Evolutionary conservation across 495 filamentous ascomycete genomes (phyloP).

Genomic region (Penicillium desertorum): DNA sequence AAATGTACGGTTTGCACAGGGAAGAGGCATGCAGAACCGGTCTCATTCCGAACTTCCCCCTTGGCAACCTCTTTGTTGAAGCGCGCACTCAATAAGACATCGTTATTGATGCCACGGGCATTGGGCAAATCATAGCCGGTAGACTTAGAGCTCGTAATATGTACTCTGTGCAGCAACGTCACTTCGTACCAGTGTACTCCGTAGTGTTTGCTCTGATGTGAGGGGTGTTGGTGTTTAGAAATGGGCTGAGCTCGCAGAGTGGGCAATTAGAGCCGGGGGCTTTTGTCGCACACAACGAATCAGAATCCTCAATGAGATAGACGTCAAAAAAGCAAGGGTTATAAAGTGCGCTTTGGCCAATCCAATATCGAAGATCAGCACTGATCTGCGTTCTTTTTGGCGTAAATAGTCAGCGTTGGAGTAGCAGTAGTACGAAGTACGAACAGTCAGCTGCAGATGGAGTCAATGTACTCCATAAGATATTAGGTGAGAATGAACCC

Average conservation of each 20-base stretch:
- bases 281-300: background rate
- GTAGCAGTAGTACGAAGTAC: background rate
- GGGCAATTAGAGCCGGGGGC: conserved; percentile 8
- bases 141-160: background rate
- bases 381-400: background rate
- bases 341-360: background rate
- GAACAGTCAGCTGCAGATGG: background rate
- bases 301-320: background rate
- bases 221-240: conserved; percentile 11
- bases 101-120: conserved; percentile 2
- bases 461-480: background rate
- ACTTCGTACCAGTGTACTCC: background rate
- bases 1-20: background rate
- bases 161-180: background rate
- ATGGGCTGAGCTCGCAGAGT: conserved; percentile 10
- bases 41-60: conserved; percentile 6
- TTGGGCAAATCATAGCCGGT: background rate
- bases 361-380: background rate
- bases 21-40: background rate
- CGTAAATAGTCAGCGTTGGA: background rate
- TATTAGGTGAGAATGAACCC: background rate
- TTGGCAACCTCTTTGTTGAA: conserved; percentile 15
- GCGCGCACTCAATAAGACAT: conserved; percentile 12
- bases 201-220: conserved; percentile 7
- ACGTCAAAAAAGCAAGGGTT: background rate